phyloP scores from a whole-genome alignment of 2,329 filamentous ascomycete genomes.

The Ophiognomonia clavigignenti-juglandacearum region DNA sequence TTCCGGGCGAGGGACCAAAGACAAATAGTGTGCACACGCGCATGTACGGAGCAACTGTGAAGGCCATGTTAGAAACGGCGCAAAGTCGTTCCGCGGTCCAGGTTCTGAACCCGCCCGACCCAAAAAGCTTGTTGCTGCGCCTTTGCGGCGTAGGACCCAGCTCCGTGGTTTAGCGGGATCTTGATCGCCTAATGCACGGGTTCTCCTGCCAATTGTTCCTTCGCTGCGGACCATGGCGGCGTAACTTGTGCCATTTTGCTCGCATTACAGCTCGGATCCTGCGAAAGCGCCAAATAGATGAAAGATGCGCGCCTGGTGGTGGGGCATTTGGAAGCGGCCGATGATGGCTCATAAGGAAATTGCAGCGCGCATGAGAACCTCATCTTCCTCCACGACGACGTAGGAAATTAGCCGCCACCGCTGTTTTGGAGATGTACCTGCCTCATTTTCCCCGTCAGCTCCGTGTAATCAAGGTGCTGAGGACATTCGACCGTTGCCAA shows the following conservation, averaged over 20 bases:
- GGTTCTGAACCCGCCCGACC: too few species aligned
- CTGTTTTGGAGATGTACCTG: neutral
- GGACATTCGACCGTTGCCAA: neutral
- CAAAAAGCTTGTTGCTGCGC: too few species aligned
- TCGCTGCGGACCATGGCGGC: neutral
- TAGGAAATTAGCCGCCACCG: neutral
- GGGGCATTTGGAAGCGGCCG: neutral
- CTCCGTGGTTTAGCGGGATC: neutral
- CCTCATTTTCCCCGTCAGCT: neutral
- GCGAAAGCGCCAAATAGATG: neutral
- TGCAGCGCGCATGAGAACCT: neutral
- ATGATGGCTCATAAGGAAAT: neutral
- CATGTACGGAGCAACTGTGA: too few species aligned
- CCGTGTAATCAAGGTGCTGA: neutral
- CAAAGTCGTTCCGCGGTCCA: neutral
- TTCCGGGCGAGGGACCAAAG: too few species aligned
- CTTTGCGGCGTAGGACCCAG: neutral
- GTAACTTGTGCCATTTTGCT: neutral
- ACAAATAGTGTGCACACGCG: too few species aligned
- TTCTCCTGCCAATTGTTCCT: neutral
- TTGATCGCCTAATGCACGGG: neutral
- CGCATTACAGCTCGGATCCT: constrained; percentile 2
- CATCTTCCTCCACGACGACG: neutral
- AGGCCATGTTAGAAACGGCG: neutral
- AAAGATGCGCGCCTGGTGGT: too few species aligned